A percentile compares a stretch with the other conserved stretches of the same genome.
Evolutionary conservation across 768 basidiomycete species (phyloP).

Genomic region (Phaeotremella skinneri): DNA sequence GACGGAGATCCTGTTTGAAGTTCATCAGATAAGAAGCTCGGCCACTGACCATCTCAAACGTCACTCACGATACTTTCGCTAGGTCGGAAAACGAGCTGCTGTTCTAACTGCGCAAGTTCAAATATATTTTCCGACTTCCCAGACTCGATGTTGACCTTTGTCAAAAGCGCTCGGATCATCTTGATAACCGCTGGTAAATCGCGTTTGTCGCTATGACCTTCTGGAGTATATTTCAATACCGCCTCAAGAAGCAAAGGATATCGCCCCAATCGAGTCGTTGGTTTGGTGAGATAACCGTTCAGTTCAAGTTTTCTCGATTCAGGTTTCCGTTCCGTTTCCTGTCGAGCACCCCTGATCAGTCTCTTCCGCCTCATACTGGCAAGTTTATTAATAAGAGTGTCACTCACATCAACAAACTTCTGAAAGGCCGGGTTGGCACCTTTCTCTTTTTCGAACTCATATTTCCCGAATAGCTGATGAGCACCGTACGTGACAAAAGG

Average conservation of each 20-base stretch:
- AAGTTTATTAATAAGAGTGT: background rate
- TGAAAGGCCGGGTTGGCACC: constrained; percentile 86
- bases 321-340: constrained; percentile 87
- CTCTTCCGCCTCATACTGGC: background rate
- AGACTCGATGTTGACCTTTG: constrained; percentile 84
- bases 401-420: constrained; percentile 85
- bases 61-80: constrained; percentile 80
- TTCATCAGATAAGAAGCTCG: constrained; percentile 13
- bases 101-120: constrained; percentile 88
- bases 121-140: constrained; percentile 96
- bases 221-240: constrained; percentile 85
- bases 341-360: background rate
- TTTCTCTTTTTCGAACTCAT: constrained; percentile 99
- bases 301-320: constrained; percentile 95
- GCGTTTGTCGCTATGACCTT: constrained; percentile 81
- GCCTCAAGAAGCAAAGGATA: constrained; percentile 92
- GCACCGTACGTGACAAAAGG: constrained; percentile 95
- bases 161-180: constrained; percentile 76
- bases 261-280: constrained; percentile 93
- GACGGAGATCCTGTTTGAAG: constrained; percentile 66
- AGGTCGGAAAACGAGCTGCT: constrained; percentile 82
- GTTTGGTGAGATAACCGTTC: constrained; percentile 96
- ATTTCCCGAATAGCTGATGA: constrained; percentile 96
- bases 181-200: constrained; percentile 71
- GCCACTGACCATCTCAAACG: background rate